A percentile compares a stretch with the other conserved stretches of the same genome.
phyloP scores from a whole-genome alignment of 2,329 filamentous ascomycete species.

The Pyricularia grisea region DNA sequence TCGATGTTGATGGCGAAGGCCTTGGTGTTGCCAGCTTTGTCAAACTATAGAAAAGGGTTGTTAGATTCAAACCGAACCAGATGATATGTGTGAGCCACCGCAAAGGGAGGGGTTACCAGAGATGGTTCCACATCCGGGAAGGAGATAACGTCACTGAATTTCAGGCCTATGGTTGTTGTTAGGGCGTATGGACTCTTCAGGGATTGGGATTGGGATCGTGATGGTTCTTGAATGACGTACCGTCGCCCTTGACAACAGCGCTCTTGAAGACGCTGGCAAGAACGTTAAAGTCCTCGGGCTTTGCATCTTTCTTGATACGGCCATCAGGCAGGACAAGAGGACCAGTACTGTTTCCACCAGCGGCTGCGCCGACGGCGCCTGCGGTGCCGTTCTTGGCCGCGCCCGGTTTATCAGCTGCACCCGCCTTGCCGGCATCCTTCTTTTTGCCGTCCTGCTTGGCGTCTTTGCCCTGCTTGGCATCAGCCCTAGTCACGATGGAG shows the following conservation, averaged over 20 bases:
- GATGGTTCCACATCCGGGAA: neutral
- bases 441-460: neutral
- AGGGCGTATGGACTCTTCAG: neutral
- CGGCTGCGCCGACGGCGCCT: neutral
- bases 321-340: neutral
- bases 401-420: neutral
- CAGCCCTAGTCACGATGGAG: neutral
- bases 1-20: conserved; percentile 4
- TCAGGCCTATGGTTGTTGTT: neutral
- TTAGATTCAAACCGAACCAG: neutral
- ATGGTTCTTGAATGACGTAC: neutral
- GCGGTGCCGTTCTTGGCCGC: neutral
- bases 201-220: no score
- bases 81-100: neutral
- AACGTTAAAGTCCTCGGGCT: conserved; percentile 2
- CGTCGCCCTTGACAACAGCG: conserved; percentile 3
- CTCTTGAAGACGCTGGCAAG: conserved; percentile 4
- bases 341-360: neutral
- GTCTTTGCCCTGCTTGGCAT: neutral
- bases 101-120: neutral
- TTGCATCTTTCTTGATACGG: neutral
- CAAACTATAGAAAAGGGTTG: neutral
- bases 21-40: conserved; percentile 4
- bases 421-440: neutral
- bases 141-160: neutral